Evolutionary conservation across 106 monocot species (phyloP), one percentile per base, ranked within the genome.

Genomic region (Dioscorea dumetorum): DNA sequence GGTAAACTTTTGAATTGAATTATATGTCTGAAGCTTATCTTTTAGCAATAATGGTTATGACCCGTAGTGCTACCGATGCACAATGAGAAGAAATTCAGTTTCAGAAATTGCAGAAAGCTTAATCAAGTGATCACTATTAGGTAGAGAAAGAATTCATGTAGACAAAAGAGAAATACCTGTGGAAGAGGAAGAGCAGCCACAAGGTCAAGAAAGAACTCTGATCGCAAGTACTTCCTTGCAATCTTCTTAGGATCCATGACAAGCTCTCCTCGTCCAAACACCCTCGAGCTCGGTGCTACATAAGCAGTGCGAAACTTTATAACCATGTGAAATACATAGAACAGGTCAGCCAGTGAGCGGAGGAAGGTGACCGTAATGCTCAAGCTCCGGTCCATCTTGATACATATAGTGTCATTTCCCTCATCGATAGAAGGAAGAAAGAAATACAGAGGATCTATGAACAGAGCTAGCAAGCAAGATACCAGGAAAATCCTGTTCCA

Each of bases 251-350:
- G 68, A 71, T 95, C 88, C 81, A 81, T 84, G 50, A 91, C 83
- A 32, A 95, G 84, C 63, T 91, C 91, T 49, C 95, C 95, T 60
- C 95, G 67, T 13, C 95, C 95, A 67, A 95, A 91, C n/a, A 88
- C 95, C 68, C 91, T 78, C 12, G 91, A 82, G 72, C 81, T 83
- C 22, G 95, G 91, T 22, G 90, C 85, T 0, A 95, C 77, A 78
- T 81, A 95, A 23, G 91, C 95, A 15, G 91, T 95, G 54, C 88
- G 75, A 60, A 88, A 95, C 77, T 91, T 91, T 22, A 95, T 68
- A 33, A 80, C 50, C 12, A 95, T 95, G 73, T 95, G 88, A 49
- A 86, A 58, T 50, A 83, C 51, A 77, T 95, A 91, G 48, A 95
- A 86, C 33, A 82, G 34, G 59, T 90, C 89, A 61, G 82, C 70